Evolutionary conservation across 2,329 filamentous ascomycete species (phyloP).

Genomic region (Nemania sp.): DNA sequence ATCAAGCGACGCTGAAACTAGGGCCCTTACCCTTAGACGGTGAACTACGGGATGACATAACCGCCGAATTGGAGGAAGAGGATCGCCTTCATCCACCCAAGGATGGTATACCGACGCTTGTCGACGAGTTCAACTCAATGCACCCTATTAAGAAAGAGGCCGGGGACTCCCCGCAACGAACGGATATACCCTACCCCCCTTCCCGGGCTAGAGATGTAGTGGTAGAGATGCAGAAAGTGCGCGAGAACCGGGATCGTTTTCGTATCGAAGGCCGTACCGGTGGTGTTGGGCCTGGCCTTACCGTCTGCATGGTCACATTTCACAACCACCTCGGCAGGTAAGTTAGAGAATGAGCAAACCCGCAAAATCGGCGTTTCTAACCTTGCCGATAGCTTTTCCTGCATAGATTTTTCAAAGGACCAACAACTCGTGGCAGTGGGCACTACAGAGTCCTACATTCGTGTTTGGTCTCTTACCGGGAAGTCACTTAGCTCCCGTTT

Average conservation of each 20-base stretch:
- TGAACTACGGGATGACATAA: slow-evolving; percentile 85
- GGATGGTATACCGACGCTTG: slow-evolving; percentile 76
- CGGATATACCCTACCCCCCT: slow-evolving; percentile 86
- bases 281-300: slow-evolving; percentile 84
- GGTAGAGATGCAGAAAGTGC: slow-evolving; percentile 93
- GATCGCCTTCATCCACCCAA: slow-evolving; percentile 81
- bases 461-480: slow-evolving; percentile 92
- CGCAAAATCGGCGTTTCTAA: slow-evolving; percentile 16
- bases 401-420: slow-evolving; percentile 94
- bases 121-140: slow-evolving; percentile 89
- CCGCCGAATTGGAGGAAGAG: slow-evolving; percentile 86
- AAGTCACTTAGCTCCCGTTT: slow-evolving; percentile 79
- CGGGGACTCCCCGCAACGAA: slow-evolving; percentile 81
- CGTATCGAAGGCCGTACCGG: slow-evolving; percentile 86
- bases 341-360: slow-evolving; percentile 48
- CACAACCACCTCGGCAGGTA: slow-evolving; percentile 95
- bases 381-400: slow-evolving; percentile 74
- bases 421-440: slow-evolving; percentile 87
- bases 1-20: slow-evolving; percentile 73
- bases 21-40: slow-evolving; percentile 86
- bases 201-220: slow-evolving; percentile 90
- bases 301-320: slow-evolving; percentile 97
- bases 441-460: slow-evolving; percentile 94
- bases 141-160: slow-evolving; percentile 87
- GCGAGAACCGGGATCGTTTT: slow-evolving; percentile 92